Conservation (phyloP, 1,284 basidiomycete genomes). For the Athelia psychrophila region DNA sequence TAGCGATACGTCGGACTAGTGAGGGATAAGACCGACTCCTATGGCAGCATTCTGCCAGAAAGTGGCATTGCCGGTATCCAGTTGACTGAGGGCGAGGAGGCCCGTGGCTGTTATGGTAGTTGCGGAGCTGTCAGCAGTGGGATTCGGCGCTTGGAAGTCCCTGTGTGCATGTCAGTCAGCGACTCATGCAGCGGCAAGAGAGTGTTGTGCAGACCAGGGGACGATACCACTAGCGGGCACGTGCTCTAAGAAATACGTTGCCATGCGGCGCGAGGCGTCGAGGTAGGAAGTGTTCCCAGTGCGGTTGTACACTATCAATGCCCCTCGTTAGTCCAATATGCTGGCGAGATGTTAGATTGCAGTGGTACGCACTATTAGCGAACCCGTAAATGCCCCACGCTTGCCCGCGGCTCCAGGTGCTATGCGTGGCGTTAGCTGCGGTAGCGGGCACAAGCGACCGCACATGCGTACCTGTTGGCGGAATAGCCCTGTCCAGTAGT, state of each 20-base stretch:
- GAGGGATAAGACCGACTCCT: constrained; percentile 27
- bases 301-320: constrained; percentile 50
- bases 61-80: constrained; percentile 30
- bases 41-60: constrained; percentile 48
- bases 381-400: constrained; percentile 72
- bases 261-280: constrained; percentile 53
- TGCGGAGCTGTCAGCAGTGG: constrained; percentile 66
- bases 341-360: not conserved
- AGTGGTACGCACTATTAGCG: constrained; percentile 51
- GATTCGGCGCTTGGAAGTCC: constrained; percentile 66
- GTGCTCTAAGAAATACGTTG: constrained; percentile 54
- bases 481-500: constrained; percentile 62
- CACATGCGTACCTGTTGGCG: constrained; percentile 38
- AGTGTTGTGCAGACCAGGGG: constrained; percentile 46
- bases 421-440: constrained; percentile 23
- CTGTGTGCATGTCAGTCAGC: constrained; percentile 26
- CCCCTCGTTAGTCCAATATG: constrained; percentile 5
- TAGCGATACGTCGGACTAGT: not conserved
- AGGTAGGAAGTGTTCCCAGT: constrained; percentile 52
- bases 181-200: not conserved
- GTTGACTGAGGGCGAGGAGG: constrained; percentile 52
- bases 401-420: constrained; percentile 72
- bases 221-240: constrained; percentile 57
- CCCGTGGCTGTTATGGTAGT: constrained; percentile 58
- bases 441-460: not conserved